These are phyloP conservation scores for Alternaria rosae DNA, from an alignment of 2,329 filamentous ascomycete genomes.

Conservation along the genomic window DNA sequence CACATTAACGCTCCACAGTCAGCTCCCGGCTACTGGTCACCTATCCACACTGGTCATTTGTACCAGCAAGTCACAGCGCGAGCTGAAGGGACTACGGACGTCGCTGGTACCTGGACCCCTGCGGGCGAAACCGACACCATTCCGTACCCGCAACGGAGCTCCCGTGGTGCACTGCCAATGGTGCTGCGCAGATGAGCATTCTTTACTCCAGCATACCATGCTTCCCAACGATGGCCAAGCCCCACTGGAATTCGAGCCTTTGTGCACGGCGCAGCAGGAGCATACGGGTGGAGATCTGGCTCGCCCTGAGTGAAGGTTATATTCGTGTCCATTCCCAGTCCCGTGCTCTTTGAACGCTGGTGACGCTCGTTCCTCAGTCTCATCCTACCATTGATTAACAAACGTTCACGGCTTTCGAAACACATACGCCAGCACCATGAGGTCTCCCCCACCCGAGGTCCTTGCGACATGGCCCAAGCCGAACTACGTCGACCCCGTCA, in stretches of 20 bases:
- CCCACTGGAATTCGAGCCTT: constrained; percentile 20
- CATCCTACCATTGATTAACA: constrained; percentile 30
- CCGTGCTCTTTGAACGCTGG: constrained; percentile 34
- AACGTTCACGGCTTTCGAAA: constrained; percentile 24
- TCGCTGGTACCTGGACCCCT: constrained; percentile 33
- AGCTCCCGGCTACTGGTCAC: constrained; percentile 26
- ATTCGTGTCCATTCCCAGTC: constrained; percentile 36
- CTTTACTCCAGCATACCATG: constrained; percentile 24
- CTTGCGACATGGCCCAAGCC: constrained; percentile 51
- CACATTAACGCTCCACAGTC: constrained; percentile 28
- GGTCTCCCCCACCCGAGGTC: constrained; percentile 46
- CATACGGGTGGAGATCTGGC: constrained; percentile 23
- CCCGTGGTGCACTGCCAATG: constrained; percentile 35
- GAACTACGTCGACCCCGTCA: constrained; percentile 54
- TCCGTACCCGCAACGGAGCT: constrained; percentile 40
- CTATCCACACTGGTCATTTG: constrained; percentile 21
- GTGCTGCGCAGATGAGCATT: constrained; percentile 25
- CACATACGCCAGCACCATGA: constrained; percentile 32
- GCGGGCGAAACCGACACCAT: constrained; percentile 33
- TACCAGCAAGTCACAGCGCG: constrained; percentile 38
- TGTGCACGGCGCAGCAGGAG: constrained; percentile 34
- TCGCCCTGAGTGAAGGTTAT: constrained; percentile 24
- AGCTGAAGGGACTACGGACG: constrained; percentile 24
- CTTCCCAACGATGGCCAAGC: constrained; percentile 37
- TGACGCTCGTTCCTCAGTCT: constrained; percentile 39